Percentiles rank a stretch among this genome's conserved stretches.
Conservation (phyloP, 2,329 filamentous ascomycete genomes). For the Plenodomus lindquistii region DNA sequence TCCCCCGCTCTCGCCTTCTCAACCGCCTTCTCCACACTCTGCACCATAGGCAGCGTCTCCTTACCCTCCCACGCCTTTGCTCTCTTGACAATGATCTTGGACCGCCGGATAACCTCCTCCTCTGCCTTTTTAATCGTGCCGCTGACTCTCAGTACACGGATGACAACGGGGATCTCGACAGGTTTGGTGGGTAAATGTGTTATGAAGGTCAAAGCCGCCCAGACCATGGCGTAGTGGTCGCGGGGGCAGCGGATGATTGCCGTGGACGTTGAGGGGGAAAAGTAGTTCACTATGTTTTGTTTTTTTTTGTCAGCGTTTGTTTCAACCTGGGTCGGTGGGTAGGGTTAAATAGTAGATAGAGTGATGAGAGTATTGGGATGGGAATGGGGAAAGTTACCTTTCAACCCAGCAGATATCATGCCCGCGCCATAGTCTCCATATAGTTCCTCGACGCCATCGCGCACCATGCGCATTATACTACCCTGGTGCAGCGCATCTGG, state of each 20-base stretch:
- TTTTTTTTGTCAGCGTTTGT: neutral
- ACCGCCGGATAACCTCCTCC: conserved; percentile 81
- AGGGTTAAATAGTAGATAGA: neutral
- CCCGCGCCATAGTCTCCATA: conserved; percentile 85
- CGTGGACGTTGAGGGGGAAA: conserved; percentile 89
- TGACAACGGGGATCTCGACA: conserved; percentile 69
- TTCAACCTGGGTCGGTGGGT: too few relatives aligned
- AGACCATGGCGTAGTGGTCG: conserved; percentile 82
- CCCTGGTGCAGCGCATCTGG: conserved; percentile 70
- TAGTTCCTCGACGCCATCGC: conserved; percentile 38
- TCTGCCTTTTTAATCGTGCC: conserved; percentile 93
- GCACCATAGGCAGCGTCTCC: conserved; percentile 13
- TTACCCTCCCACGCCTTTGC: conserved; percentile 55
- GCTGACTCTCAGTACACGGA: conserved; percentile 83
- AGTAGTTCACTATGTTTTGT: conserved; percentile 95
- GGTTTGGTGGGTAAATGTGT: conserved; percentile 63
- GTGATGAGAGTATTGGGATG: neutral
- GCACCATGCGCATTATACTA: conserved; percentile 68
- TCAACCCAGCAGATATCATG: conserved; percentile 68
- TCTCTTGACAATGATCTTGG: conserved; percentile 70
- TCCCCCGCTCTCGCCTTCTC: conserved; percentile 24
- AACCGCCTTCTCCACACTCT: conserved; percentile 28
- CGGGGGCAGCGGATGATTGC: conserved; percentile 86
- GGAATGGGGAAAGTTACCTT: conserved; percentile 54
- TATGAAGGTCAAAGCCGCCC: conserved; percentile 85